Percentiles rank a stretch among this genome's conserved stretches.
These are phyloP conservation scores for Acmispon strigosus DNA, from an alignment of 306 rosid species.

Conservation along the genomic window DNA sequence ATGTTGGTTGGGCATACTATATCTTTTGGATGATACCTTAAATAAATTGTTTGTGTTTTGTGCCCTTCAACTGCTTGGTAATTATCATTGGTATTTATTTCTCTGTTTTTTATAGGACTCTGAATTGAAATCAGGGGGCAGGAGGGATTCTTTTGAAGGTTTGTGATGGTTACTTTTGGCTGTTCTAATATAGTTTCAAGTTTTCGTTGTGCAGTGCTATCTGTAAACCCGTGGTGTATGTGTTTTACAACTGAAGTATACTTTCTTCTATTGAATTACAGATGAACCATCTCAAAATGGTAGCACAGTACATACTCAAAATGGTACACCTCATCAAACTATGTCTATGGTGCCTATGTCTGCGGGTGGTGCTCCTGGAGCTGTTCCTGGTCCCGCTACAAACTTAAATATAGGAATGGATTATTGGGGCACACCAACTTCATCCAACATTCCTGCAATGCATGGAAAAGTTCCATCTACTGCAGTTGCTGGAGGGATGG, in stretches of 20 bases:
- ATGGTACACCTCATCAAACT: slow-evolving; percentile 67
- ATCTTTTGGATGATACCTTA: background rate
- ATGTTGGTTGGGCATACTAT: background rate
- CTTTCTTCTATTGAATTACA: slow-evolving; percentile 25
- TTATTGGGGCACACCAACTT: slow-evolving; percentile 82
- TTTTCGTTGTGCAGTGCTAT: background rate
- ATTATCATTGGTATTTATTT: slow-evolving; percentile 3
- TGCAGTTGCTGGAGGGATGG: slow-evolving; percentile 73
- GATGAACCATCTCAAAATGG: slow-evolving; percentile 88
- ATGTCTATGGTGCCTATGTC: slow-evolving; percentile 57
- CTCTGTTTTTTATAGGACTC: slow-evolving; percentile 55
- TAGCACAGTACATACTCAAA: slow-evolving; percentile 57
- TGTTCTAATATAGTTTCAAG: slow-evolving; percentile 21
- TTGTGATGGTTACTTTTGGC: slow-evolving; percentile 15
- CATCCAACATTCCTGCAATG: slow-evolving; percentile 58
- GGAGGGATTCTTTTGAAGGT: slow-evolving; percentile 92
- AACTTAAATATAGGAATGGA: slow-evolving; percentile 98
- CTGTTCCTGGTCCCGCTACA: slow-evolving; percentile 82
- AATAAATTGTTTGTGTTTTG: background rate
- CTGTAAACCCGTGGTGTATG: background rate
- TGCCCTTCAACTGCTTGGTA: background rate
- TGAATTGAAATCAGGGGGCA: slow-evolving; percentile 70
- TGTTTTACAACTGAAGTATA: background rate
- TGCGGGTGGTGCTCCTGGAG: slow-evolving; percentile 65
- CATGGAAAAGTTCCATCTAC: slow-evolving; percentile 77